Evolutionary conservation across 176 grass and related monocot species (phyloP), one percentile per base, ranked within the genome.

Genomic region (Microstegium vimineum): DNA sequence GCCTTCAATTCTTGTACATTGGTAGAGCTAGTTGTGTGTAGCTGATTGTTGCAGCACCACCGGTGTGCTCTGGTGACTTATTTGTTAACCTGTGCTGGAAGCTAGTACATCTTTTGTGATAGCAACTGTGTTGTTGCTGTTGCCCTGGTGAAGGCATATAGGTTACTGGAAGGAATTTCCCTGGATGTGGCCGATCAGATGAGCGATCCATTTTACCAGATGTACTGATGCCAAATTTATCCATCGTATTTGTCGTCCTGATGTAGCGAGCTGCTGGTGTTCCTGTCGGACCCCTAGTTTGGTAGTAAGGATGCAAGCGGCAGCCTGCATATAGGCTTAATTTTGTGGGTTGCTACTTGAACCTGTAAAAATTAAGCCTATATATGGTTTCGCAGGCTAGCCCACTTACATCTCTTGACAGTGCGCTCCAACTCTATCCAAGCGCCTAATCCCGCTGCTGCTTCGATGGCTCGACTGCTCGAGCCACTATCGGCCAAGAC

Each of bases 21-120:
- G n/a, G 36, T 89, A 85, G 77, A 66, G 54, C 68, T 80, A 75
- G 38, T 75, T 51, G 37, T 89, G 81, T 83, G 28, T 71, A 85
- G 56, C 75, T 66, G 73, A 77, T 90, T 86, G 16, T 43, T 82
- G 66, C 87, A 35, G 42, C 54, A 69, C 2, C 28, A 35, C 45
- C 36, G 0, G 7, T 85, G 83, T 59, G 57, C 43, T 72, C 65
- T 72, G 66, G 42, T 23, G 72, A 62, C 52, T 33, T 81, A 26
- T 54, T 59, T 78, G 78, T 60, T 78, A 46, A 56, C 78, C 72
- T 71, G 34, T 59, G 63, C 64, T 57, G 62, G 72, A 82, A 71
- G 41, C 17, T 77, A 33, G 38, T 36, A 56, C 64, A 76, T 63
- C 28, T 52, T 65, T 42, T 71, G 71, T 70, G 4, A 5, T 41